Conservation (phyloP, 2,329 filamentous ascomycete genomes). For the Trichoderma lentiforme region DNA sequence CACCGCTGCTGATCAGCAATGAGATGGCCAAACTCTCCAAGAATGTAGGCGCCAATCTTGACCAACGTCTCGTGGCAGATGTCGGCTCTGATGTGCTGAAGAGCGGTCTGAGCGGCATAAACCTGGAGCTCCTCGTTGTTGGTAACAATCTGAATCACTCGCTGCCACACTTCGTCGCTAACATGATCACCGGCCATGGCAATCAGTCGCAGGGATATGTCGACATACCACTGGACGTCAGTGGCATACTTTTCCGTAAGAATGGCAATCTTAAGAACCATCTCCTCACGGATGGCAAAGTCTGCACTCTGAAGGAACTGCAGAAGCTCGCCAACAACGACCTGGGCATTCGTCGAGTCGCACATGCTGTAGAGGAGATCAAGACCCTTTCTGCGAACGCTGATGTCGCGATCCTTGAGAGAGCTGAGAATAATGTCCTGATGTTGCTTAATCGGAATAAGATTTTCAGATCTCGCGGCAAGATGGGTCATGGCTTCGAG, state of each 20-base stretch:
- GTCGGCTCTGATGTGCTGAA: conserved; percentile 88
- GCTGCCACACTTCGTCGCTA: conserved; percentile 98
- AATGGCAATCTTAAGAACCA: conserved; percentile 98
- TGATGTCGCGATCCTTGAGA: conserved; percentile 92
- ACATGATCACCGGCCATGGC: conserved; percentile 98
- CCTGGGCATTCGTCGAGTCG: conserved; percentile 87
- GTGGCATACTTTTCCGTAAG: conserved; percentile 97
- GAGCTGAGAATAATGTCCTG: conserved; percentile 95
- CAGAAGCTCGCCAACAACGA: conserved; percentile 88
- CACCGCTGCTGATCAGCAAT: conserved; percentile 89
- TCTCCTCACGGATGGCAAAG: conserved; percentile 96
- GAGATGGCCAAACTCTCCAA: conserved; percentile 95
- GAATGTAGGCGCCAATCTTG: conserved; percentile 94
- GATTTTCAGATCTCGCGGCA: conserved; percentile 85
- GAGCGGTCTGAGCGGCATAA: conserved; percentile 88
- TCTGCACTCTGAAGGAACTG: conserved; percentile 95
- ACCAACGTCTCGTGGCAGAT: conserved; percentile 96
- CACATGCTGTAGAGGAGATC: conserved; percentile 99
- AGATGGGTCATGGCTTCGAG: conserved; percentile 98
- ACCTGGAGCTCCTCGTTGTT: conserved; percentile 98
- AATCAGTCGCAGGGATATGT: conserved; percentile 90
- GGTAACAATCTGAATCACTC: conserved; percentile 97
- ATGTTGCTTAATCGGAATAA: conserved; percentile 97
- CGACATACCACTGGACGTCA: conserved; percentile 98
- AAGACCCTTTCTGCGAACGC: conserved; percentile 89